These are phyloP conservation scores for Musa balbisiana DNA, from an alignment of 202 grass and related monocot genomes.

Conservation along the genomic window DNA sequence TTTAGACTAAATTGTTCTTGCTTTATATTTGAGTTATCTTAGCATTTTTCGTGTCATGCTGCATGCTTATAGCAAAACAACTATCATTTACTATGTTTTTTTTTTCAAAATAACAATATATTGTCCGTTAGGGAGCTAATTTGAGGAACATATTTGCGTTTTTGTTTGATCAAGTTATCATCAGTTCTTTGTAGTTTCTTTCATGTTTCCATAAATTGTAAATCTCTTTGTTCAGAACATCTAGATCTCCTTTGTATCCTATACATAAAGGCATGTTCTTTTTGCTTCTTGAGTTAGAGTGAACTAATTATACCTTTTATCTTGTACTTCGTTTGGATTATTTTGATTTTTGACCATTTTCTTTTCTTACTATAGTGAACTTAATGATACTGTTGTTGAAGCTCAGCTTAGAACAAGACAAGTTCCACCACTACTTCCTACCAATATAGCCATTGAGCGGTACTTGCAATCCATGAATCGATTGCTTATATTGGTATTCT, in stretches of 20 bases:
- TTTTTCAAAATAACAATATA: too few species aligned
- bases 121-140: too few species aligned
- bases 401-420: conserved; percentile 89
- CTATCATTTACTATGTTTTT: too few species aligned
- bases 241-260: background rate
- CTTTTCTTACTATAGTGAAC: conserved; percentile 54
- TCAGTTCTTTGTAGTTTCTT: background rate
- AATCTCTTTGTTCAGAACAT: background rate
- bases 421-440: conserved; percentile 72
- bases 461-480: conserved; percentile 78
- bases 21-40: too few species aligned
- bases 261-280: background rate
- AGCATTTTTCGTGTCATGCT: too few species aligned
- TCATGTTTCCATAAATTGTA: background rate
- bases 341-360: conserved; percentile 4
- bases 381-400: conserved; percentile 93
- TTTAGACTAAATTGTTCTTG: too few species aligned
- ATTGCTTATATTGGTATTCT: conserved; percentile 82
- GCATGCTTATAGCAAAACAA: too few species aligned
- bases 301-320: background rate
- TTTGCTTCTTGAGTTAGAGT: background rate
- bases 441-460: conserved; percentile 47
- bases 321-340: conserved; percentile 7
- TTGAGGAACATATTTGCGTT: too few species aligned
- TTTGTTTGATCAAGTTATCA: too few species aligned